Evolutionary conservation across 1,284 basidiomycete genomes (phyloP).

Genomic region (Pyrrhoderma noxium): DNA sequence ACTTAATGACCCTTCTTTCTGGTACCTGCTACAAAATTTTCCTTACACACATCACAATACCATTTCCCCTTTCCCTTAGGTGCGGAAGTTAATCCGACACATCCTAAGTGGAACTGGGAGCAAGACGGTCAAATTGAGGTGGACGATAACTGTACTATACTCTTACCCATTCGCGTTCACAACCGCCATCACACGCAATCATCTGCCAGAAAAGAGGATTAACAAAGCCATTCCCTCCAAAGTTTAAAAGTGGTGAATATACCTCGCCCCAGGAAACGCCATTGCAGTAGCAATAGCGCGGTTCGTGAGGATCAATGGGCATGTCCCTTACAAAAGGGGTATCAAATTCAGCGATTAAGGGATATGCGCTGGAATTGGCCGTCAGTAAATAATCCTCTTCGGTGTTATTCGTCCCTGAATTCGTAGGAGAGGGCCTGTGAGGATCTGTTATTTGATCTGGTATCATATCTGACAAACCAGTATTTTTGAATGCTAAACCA

Average conservation of each 20-base stretch:
- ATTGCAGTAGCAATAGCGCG: slow-evolving; percentile 70
- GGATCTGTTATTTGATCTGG: not conserved
- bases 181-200: slow-evolving; percentile 75
- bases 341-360: not conserved
- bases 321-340: slow-evolving; percentile 11
- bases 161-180: slow-evolving; percentile 73
- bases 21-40: not conserved
- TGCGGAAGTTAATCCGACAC: slow-evolving; percentile 53
- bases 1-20: slow-evolving; percentile 1
- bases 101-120: slow-evolving; percentile 64
- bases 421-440: not conserved
- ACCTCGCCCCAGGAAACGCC: slow-evolving; percentile 72
- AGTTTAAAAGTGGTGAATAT: slow-evolving; percentile 24
- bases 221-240: not conserved
- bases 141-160: too few species aligned
- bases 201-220: slow-evolving; percentile 41
- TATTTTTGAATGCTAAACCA: not conserved
- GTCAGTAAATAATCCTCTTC: not conserved
- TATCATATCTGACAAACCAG: not conserved
- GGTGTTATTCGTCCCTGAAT: not conserved
- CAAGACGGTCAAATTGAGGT: not conserved
- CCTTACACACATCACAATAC: slow-evolving; percentile 62
- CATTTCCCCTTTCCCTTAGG: slow-evolving; percentile 55
- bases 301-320: slow-evolving; percentile 36
- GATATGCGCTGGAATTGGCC: not conserved